Evolutionary conservation across 169 alveolate species (phyloP), one percentile per base, ranked within the genome.

Genomic region (Plasmodium gallinaceum): DNA sequence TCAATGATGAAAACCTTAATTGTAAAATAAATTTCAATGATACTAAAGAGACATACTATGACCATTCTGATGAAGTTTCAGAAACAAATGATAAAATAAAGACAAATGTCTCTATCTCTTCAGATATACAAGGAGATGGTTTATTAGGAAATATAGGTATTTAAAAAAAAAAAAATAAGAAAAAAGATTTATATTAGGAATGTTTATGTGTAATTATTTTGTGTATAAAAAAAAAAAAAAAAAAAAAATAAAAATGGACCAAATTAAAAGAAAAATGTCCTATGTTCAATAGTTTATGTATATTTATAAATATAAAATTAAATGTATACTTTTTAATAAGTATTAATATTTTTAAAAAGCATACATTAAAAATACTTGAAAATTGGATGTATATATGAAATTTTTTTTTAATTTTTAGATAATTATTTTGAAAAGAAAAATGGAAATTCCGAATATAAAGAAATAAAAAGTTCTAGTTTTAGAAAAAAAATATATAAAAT

Each of bases 71-170:
- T 26, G 24, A 71, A 6, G 37, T 37, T 60, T 20, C 88, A 22
- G 52, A 74, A 57, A 74, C 54, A 8, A 58, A 7, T 46, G 88
- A 60, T 2, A 74, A 26, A 45, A 57, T 58, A 22, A 74, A 58
- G n/a, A 65, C 9, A 8, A 7, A 39, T 7, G 51, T 1, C 20
- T 39, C 48, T 10, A 9, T 12, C 20, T 16, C 46, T 3, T 57
- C 72, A 6, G 73, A 51, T 24, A 22, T 74, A 46, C 73, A 39
- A 32, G 88, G 58, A 54, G 87, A 73, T 58, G 48, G 24, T 46
- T 16, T 39, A 14, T 8, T 74, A 48, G 72, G 32, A 46, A 64
- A 74, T 32, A 58, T 74, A 16, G 88, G 88, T 74, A 74, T 39
- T 5, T 52, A 18, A 48, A 45, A 37, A 43, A 14, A 43, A 26